Evolutionary conservation across 129 eudicot species (phyloP).

Genomic region (Flaveria trinervia): DNA sequence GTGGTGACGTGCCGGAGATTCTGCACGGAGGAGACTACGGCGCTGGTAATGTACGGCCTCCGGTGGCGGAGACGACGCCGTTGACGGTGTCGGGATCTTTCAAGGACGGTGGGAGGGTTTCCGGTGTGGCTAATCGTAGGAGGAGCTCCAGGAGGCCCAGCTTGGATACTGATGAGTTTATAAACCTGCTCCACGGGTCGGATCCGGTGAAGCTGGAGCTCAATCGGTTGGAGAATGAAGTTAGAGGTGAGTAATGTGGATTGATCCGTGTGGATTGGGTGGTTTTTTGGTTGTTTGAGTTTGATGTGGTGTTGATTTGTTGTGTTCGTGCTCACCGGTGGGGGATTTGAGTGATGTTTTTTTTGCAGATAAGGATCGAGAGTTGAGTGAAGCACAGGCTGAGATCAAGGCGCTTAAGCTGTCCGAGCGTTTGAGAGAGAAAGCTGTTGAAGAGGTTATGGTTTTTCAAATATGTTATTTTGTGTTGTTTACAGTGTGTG

Average conservation of each 20-base stretch:
- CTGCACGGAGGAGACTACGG: constrained; percentile 38
- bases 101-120: constrained; percentile 49
- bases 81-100: constrained; percentile 60
- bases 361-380: constrained; percentile 83
- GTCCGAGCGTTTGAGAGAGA: constrained; percentile 79
- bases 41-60: constrained; percentile 51
- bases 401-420: constrained; percentile 84
- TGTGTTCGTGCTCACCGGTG: background rate
- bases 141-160: constrained; percentile 71
- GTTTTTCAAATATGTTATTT: background rate
- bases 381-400: constrained; percentile 73
- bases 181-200: constrained; percentile 87
- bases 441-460: constrained; percentile 92
- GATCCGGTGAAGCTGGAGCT: constrained; percentile 98
- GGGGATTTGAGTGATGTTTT: constrained; percentile 9
- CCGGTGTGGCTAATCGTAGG: constrained; percentile 50
- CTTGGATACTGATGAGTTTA: constrained; percentile 83
- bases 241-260: constrained; percentile 67
- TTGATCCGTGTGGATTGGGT: constrained; percentile 39
- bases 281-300: background rate
- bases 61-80: constrained; percentile 42
- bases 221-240: constrained; percentile 92
- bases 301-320: constrained; percentile 3
- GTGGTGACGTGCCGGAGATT: constrained; percentile 43
- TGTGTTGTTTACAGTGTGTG: background rate